phyloP scores from a whole-genome alignment of 2,329 filamentous ascomycete species.

The Trichoderma sp. region DNA sequence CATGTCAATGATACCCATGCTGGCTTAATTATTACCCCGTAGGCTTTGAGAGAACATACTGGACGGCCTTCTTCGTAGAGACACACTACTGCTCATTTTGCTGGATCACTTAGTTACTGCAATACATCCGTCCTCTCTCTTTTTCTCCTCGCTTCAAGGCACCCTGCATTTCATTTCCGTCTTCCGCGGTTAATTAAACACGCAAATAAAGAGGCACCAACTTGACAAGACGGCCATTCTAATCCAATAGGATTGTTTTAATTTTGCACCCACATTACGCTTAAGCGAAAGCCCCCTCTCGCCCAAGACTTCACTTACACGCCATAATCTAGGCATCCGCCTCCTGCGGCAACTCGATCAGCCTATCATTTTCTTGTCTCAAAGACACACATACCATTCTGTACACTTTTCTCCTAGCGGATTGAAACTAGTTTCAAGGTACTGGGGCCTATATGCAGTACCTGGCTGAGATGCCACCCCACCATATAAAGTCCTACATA shows the following conservation, averaged over 20 bases:
- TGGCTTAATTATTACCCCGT: neutral
- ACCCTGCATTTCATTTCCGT: neutral
- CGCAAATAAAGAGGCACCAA: neutral
- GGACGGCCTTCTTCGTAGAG: neutral
- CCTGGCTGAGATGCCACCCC: neutral
- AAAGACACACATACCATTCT: neutral
- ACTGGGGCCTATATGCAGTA: neutral
- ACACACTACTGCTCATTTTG: neutral
- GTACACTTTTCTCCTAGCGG: neutral
- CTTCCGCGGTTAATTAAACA: neutral
- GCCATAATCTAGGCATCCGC: conserved; percentile 23
- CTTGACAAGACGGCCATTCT: neutral
- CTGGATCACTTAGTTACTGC: neutral
- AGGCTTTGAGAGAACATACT: neutral
- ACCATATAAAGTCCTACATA: conserved; percentile 4
- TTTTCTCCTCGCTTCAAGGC: neutral
- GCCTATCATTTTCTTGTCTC: neutral
- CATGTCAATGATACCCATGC: neutral
- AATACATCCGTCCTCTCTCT: neutral
- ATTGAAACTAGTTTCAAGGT: neutral
- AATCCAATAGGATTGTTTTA: conserved; percentile 4
- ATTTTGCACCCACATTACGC: neutral
- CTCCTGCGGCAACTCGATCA: conserved; percentile 3
- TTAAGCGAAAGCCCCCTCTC: neutral
- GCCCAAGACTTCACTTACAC: neutral